Base-by-base conservation (phyloP, 2,329 filamentous ascomycete species). In the Fusarium verticillioides region DNA sequence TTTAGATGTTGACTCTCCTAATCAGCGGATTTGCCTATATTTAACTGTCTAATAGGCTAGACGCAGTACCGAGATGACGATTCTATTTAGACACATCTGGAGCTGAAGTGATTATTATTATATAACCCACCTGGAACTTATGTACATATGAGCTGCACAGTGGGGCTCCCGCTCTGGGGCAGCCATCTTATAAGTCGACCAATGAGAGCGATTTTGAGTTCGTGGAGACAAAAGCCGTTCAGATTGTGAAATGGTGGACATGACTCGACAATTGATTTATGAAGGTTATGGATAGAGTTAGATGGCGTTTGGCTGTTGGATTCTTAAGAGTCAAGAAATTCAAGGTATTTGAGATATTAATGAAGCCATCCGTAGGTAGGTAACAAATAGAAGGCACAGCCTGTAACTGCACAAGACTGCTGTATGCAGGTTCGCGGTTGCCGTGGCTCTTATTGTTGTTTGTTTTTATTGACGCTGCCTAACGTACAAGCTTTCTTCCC, bases 371-470 rank as follows among this genome's bases (percentile, higher is more conserved):
- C 23, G 23, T 23, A 23, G 23, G 23, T 23, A 23, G 34, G 15
- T 37, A 8, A 26, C 18, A 9, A 37, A 37, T 37, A 37, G 56
- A 52, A 59, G 43, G 43, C 36, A 42, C 26, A 9, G 23, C 50
- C 32, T 54, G 36, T 40, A 40, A 28, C 19, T 54, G 34, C 15
- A 19, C 16, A 12, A 28, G 34, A n/a, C 36, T 39, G 16, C 26
- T 44, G 46, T 19, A 70, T 70, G 67, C 42, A 52, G 47, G 37
- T 44, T 60, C 19, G 60, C 34, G 72, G 72, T 74, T 74, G 72
- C 72, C 64, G 44, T 70, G 71, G 72, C 50, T 47, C 57, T 50
- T 15, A 19, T 69, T 66, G 72, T 74, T 66, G 39, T 74, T 74
- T 74, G 63, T 72, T 74, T 57, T 69, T 69, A 66, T 75, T 58